phyloP scores from a whole-genome alignment of 1,139 yeast species.

The Taphrina populina region DNA sequence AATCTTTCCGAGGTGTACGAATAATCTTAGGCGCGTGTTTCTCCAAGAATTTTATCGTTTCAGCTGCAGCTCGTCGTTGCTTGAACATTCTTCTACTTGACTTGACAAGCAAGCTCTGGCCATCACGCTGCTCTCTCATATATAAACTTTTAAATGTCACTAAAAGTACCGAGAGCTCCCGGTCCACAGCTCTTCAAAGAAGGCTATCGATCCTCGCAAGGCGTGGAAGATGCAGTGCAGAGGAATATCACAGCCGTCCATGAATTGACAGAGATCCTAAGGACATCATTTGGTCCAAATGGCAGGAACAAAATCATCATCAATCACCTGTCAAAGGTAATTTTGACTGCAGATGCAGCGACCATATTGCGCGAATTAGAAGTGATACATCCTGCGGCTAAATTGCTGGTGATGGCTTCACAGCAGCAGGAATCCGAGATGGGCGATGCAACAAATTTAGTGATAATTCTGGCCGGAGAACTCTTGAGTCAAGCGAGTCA shows the following conservation, averaged over 20 bases:
- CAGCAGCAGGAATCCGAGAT: slow-evolving; percentile 91
- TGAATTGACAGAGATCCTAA: slow-evolving; percentile 85
- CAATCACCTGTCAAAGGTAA: slow-evolving; percentile 63
- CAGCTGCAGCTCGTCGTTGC: too few relatives aligned
- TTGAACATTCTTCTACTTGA: too few relatives aligned
- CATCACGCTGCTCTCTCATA: too few relatives aligned
- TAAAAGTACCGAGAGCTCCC: slow-evolving; percentile 89
- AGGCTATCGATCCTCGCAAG: slow-evolving; percentile 86
- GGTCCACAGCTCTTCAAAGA: slow-evolving; percentile 91
- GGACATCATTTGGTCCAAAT: slow-evolving; percentile 95
- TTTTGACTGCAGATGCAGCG: slow-evolving; percentile 94
- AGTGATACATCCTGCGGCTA: slow-evolving; percentile 96
- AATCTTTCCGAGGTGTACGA: too few relatives aligned
- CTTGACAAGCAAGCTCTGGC: too few relatives aligned
- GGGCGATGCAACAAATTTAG: slow-evolving; percentile 76
- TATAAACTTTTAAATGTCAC: too few relatives aligned
- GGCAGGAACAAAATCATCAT: slow-evolving; percentile 81
- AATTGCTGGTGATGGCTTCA: slow-evolving; percentile 91
- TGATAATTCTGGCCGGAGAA: slow-evolving; percentile 84
- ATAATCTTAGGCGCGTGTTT: too few relatives aligned
- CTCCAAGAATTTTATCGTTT: too few relatives aligned
- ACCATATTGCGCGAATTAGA: slow-evolving; percentile 91
- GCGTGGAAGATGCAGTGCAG: slow-evolving; percentile 90
- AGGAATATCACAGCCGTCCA: slow-evolving; percentile 92
- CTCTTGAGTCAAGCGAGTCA: slow-evolving; percentile 79